These are phyloP conservation scores for Actinomucor elegans DNA, from an alignment of 371 early-diverging fungal species.

Conservation along the genomic window DNA sequence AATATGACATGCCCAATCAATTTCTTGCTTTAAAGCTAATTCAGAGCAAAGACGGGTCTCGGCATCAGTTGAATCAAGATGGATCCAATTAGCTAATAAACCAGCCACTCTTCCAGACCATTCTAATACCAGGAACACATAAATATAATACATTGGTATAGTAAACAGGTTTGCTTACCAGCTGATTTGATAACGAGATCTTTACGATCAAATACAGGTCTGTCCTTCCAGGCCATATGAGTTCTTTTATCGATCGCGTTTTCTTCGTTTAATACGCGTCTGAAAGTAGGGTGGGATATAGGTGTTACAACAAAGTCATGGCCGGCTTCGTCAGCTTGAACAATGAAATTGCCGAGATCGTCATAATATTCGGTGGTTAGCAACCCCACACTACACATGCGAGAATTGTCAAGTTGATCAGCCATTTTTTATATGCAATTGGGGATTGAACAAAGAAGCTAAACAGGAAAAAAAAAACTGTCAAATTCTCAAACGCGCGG, in stretches of 20 bases:
- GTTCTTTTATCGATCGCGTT: slow-evolving; percentile 9
- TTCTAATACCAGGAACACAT: slow-evolving; percentile 27
- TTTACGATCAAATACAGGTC: slow-evolving; percentile 40
- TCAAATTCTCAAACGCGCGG: too few relatives aligned
- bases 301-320: slow-evolving; percentile 65
- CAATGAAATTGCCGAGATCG: slow-evolving; percentile 41
- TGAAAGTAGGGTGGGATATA: slow-evolving; percentile 51
- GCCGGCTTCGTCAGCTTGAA: slow-evolving; percentile 47
- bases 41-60: slow-evolving; percentile 61
- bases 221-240: slow-evolving; percentile 35
- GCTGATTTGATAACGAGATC: slow-evolving; percentile 48
- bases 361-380: slow-evolving; percentile 32
- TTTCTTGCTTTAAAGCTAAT: slow-evolving; percentile 65
- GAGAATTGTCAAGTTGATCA: slow-evolving; percentile 9
- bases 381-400: slow-evolving; percentile 39
- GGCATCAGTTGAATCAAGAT: slow-evolving; percentile 57
- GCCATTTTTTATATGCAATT: slow-evolving; percentile 1
- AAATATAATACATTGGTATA: too few relatives aligned
- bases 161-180: too few relatives aligned
- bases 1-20: slow-evolving; percentile 74
- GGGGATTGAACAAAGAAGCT: background rate
- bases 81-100: slow-evolving; percentile 58
- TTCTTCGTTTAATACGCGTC: slow-evolving; percentile 46
- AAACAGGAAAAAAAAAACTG: background rate
- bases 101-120: slow-evolving; percentile 55